Conservation (phyloP, 306 rosid genomes). For the Acacia acuminata region DNA sequence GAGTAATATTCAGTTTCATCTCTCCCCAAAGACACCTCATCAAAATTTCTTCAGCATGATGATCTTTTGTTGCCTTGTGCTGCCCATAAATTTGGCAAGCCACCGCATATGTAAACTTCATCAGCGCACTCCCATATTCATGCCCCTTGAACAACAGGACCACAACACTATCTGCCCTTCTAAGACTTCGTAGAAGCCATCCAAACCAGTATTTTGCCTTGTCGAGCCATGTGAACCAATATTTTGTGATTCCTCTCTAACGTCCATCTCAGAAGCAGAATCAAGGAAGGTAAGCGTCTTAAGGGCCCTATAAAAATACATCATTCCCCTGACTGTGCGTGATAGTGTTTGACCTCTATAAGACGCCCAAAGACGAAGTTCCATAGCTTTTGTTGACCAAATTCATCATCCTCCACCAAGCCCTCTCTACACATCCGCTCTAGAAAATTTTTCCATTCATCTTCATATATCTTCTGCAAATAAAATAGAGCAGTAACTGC, state of each 20-base stretch:
- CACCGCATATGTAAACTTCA: slow-evolving; percentile 91
- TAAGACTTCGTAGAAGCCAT: slow-evolving; percentile 49
- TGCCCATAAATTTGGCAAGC: slow-evolving; percentile 88
- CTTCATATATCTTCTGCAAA: slow-evolving; percentile 88
- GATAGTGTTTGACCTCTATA: slow-evolving; percentile 93
- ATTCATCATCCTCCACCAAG: slow-evolving; percentile 65
- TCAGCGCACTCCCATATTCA: slow-evolving; percentile 76
- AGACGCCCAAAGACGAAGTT: slow-evolving; percentile 90
- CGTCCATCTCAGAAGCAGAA: slow-evolving; percentile 75
- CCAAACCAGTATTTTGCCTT: slow-evolving; percentile 38
- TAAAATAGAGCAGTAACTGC: slow-evolving; percentile 67
- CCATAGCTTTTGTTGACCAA: slow-evolving; percentile 55
- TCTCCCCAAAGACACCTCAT: slow-evolving; percentile 68
- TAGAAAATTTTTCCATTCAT: slow-evolving; percentile 89
- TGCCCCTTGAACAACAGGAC: slow-evolving; percentile 60
- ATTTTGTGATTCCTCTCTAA: slow-evolving; percentile 53
- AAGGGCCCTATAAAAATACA: slow-evolving; percentile 91
- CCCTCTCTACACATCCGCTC: slow-evolving; percentile 88
- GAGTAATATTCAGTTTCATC: slow-evolving; percentile 78
- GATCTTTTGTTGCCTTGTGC: slow-evolving; percentile 67
- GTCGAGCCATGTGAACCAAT: slow-evolving; percentile 58
- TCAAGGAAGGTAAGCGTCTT: slow-evolving; percentile 90
- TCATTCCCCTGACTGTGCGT: slow-evolving; percentile 95
- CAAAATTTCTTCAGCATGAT: slow-evolving; percentile 87
- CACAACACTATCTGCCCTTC: slow-evolving; percentile 55